Base-by-base conservation (phyloP, 352 stramenopile genomes). In the Elongisporangium senticosum region DNA sequence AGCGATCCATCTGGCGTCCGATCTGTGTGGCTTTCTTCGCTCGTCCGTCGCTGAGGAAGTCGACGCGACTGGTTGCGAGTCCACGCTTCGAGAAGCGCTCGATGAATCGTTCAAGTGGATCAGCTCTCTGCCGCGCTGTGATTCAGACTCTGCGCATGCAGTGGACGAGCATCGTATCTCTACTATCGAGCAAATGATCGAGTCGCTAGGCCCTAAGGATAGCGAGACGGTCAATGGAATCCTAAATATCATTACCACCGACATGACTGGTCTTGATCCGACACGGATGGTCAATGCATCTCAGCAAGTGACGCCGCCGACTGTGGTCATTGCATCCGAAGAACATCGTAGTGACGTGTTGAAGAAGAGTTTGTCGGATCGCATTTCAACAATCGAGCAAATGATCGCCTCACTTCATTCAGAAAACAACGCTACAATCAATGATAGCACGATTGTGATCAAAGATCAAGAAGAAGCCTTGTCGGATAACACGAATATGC, bases 21-120 rank as follows among this genome's bases (percentile, higher is more conserved):
- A 81, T 21, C 63, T 84, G 11, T 88, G 75, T 52, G 49, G 20
- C 28, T 79, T 86, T 40, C 54, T 69, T 8, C 53, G 56, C 2
- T 11, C 39, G 0, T 5, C 24, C 10, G 14, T 26, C 0, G 61
- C 48, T 0, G n/a, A 33, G 14, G 22, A 43, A 13, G n/a, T 23
- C 17, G 7, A 26, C 7, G 15, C 4, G 17, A 39, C 53, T 1
- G 28, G 59, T 1, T 83, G 75, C 10, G 21, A 56, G 28, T 17
- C 23, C 14, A 48, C 62, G 1, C 52, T 86, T 0, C 59, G 28
- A 4, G 56, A 52, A 0, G 59, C 65, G 6, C 55, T 87, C 4
- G 53, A 48, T 7, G 28, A 48, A 52, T 75, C 73, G 1, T 75
- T 83, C 19, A 56, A 72, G 26, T 87, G 73, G 75, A 64, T 86